Conservation (phyloP, 345 rosid species). For the Rhizophora mangle region DNA sequence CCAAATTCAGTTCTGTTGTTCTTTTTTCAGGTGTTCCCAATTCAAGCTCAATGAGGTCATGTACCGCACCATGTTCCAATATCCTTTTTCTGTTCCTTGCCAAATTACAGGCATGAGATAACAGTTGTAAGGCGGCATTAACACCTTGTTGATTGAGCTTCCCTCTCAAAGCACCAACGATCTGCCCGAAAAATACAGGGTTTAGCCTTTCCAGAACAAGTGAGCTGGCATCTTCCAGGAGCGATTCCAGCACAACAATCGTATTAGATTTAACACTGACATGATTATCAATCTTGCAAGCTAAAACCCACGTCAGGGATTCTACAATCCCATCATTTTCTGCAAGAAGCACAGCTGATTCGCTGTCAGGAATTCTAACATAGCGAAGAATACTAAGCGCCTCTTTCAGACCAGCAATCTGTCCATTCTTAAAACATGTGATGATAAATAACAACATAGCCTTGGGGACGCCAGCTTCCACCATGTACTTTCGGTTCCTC, state of each 20-base stretch:
- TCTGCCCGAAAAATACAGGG: conserved; percentile 38
- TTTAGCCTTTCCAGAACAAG: conserved; percentile 43
- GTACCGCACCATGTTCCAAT: conserved; percentile 52
- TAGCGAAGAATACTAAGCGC: conserved; percentile 46
- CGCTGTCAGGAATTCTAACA: conserved; percentile 37
- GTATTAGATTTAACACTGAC: conserved; percentile 38
- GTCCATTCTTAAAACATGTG: conserved; percentile 23
- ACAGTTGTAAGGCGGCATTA: conserved; percentile 45
- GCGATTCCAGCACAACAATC: conserved; percentile 31
- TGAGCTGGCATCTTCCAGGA: conserved; percentile 39
- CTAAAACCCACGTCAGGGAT: conserved; percentile 52
- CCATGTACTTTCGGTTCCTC: conserved; percentile 47
- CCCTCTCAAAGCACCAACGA: conserved; percentile 41
- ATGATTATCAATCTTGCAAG: conserved; percentile 21
- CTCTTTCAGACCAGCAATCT: conserved; percentile 38
- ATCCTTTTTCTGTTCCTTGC: conserved; percentile 53
- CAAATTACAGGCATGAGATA: conserved; percentile 46
- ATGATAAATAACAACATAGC: conserved; percentile 36
- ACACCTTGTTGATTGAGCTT: conserved; percentile 39
- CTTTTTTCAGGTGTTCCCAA: conserved; percentile 31
- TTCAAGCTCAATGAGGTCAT: conserved; percentile 68
- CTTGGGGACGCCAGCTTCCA: conserved; percentile 44
- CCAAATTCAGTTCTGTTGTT: conserved; percentile 56
- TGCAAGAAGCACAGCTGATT: conserved; percentile 24
- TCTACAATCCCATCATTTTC: conserved; percentile 39